These are phyloP conservation scores for Tuber melanosporum DNA, from an alignment of 495 filamentous ascomycete species.

Conservation along the genomic window DNA sequence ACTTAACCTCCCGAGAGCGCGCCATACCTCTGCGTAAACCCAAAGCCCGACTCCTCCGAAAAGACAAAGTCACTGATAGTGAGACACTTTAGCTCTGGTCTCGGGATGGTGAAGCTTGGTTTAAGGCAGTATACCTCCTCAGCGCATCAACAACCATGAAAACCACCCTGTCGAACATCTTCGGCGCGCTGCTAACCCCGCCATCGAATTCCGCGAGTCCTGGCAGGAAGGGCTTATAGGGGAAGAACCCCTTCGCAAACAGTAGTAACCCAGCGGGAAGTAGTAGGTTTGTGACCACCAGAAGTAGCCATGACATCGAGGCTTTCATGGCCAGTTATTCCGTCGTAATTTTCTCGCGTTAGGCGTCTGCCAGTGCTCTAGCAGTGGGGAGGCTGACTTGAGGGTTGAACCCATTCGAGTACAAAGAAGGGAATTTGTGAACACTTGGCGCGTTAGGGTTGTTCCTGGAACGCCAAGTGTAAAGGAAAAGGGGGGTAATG, in stretches of 20 bases:
- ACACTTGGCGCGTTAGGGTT: background rate
- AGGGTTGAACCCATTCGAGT: background rate
- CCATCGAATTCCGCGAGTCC: slow-evolving; percentile 65
- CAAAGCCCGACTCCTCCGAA: slow-evolving; percentile 69
- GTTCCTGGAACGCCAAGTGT: background rate
- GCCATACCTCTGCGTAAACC: slow-evolving; percentile 77
- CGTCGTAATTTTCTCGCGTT: background rate
- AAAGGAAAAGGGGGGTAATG: background rate
- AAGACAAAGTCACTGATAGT: slow-evolving; percentile 84
- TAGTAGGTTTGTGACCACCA: slow-evolving; percentile 62
- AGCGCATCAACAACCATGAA: slow-evolving; percentile 98
- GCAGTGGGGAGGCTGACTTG: background rate
- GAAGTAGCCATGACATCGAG: slow-evolving; percentile 45
- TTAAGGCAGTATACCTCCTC: slow-evolving; percentile 57
- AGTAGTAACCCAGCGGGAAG: slow-evolving; percentile 68
- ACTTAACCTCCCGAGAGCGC: background rate
- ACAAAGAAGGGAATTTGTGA: background rate
- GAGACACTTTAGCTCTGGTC: slow-evolving; percentile 10
- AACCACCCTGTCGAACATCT: slow-evolving; percentile 78
- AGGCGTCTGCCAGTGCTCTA: background rate
- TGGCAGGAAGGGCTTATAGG: slow-evolving; percentile 87
- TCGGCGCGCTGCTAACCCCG: slow-evolving; percentile 45
- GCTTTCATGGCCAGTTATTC: slow-evolving; percentile 30
- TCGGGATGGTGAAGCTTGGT: background rate
- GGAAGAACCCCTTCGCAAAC: slow-evolving; percentile 93